Evolutionary conservation across 257 asterid genomes (phyloP).

Genomic region (Ophiorrhiza pumila): DNA sequence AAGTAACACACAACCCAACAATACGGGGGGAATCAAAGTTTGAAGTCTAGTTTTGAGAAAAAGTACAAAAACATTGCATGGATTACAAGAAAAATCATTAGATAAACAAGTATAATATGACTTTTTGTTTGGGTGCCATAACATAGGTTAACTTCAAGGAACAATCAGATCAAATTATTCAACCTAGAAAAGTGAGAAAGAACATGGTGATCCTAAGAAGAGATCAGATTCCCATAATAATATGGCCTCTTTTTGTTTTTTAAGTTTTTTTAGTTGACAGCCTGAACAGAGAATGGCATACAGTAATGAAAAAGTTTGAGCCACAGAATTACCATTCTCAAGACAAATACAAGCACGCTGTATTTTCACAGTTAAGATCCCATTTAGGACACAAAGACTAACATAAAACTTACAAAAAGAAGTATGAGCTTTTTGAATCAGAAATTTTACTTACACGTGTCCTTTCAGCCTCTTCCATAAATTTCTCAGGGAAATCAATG

Average conservation of each 20-base stretch:
- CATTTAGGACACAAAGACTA: neutral
- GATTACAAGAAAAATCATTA: neutral
- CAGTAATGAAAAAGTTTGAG: neutral
- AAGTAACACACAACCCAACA: neutral
- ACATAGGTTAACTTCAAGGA: neutral
- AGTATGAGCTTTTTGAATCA: neutral
- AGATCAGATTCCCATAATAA: neutral
- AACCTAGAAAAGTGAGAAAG: neutral
- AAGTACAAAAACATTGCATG: neutral
- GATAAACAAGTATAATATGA: neutral
- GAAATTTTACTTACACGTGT: conserved; percentile 37
- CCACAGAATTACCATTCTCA: too few relatives aligned
- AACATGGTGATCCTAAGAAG: neutral
- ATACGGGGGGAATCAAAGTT: neutral
- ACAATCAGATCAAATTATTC: neutral
- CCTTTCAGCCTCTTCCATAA: conserved; percentile 50
- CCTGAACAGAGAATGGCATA: neutral
- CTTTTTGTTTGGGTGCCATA: neutral
- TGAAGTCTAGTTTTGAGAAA: neutral
- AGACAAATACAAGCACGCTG: neutral
- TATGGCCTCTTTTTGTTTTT: neutral
- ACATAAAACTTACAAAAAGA: neutral
- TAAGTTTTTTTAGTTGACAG: neutral
- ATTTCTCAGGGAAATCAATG: conserved; percentile 51
- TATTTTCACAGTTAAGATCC: neutral